Evolutionary conservation across 495 filamentous ascomycete species (phyloP), one percentile per base, ranked within the genome.

Genomic region (Clavariopsis aquatica): DNA sequence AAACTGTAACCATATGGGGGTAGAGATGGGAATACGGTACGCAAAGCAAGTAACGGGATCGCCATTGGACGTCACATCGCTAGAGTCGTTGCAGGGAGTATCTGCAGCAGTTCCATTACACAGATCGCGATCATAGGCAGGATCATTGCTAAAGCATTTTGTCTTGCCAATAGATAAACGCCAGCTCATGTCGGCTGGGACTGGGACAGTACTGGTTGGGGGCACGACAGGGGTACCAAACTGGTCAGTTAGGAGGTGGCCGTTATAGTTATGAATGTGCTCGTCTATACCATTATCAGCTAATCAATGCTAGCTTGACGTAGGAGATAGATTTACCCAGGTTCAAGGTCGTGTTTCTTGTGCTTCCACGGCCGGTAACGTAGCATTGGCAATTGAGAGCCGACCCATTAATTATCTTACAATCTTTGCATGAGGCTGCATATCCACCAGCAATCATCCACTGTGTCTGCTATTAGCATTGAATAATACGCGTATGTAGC

Each of bases 191-290:
- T 60, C 57, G 57, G 57, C 8, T 7, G 57, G 57, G n/a, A 60
- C 31, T 2, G 28, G 24, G 19, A 43, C 9, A 19, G n/a, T 36
- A 45, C n/a, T 49, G 13, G 26, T 49, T 5, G 9, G 19, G 9
- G 59, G 59, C n/a, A 31, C 15, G 49, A 29, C 34, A 4, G 49
- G 59, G 6, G 59, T 17, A 2, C 59, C 59, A n/a, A 17, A 22
- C 15, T 55, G 59, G 26, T 62, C 59, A 9, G 59, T 34, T 52
- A 62, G 59, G n/a, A 62, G 59, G 28, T 53, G 49, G 34, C 59
- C 59, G 27, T 13, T 43, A 49, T 62, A 62, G 38, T 53, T 54
- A 9, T 19, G 12, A 49, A 62, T 46, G 49, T 62, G 59, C 20
- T 62, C 49, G 4, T 62, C 59, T 62, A 22, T 13, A 15, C 10